These are phyloP conservation scores for Piromyces finnis DNA, from an alignment of 192 early-diverging fungal species.

Conservation along the genomic window DNA sequence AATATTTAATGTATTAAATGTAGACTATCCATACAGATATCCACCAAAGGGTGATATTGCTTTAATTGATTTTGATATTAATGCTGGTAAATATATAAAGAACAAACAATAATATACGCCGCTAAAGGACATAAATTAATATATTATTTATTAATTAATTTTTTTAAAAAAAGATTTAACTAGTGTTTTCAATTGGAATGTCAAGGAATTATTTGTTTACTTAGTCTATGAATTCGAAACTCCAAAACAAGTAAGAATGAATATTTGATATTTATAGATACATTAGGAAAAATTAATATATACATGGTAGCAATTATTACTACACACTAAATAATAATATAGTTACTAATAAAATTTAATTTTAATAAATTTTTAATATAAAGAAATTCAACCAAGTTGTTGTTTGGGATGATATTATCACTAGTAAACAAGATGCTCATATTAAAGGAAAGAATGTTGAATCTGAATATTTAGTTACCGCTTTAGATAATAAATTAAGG, in stretches of 20 bases:
- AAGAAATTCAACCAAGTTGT: constrained; percentile 54
- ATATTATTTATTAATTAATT: neutral
- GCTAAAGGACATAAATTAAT: neutral
- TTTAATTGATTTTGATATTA: constrained; percentile 37
- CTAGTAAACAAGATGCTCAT: constrained; percentile 38
- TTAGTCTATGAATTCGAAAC: constrained; percentile 60
- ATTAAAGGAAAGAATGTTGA: constrained; percentile 28
- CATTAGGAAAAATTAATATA: neutral
- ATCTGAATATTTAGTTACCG: constrained; percentile 51
- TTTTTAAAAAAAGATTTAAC: constrained; percentile 39
- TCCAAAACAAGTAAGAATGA: constrained; percentile 30
- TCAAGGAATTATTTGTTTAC: constrained; percentile 70
- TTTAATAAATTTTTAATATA: constrained; percentile 3
- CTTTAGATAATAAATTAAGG: constrained; percentile 40
- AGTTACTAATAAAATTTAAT: neutral
- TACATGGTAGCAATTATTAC: neutral
- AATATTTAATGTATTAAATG: neutral
- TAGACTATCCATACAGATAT: constrained; percentile 15
- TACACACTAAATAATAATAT: too few species aligned
- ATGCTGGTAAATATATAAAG: constrained; percentile 30
- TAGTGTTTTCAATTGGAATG: constrained; percentile 74
- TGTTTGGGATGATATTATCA: constrained; percentile 70
- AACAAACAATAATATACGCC: neutral
- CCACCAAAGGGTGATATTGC: constrained; percentile 59
- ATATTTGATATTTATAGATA: neutral